These are phyloP conservation scores for Punica granatum DNA, from an alignment of 345 rosid genomes.

Conservation along the genomic window DNA sequence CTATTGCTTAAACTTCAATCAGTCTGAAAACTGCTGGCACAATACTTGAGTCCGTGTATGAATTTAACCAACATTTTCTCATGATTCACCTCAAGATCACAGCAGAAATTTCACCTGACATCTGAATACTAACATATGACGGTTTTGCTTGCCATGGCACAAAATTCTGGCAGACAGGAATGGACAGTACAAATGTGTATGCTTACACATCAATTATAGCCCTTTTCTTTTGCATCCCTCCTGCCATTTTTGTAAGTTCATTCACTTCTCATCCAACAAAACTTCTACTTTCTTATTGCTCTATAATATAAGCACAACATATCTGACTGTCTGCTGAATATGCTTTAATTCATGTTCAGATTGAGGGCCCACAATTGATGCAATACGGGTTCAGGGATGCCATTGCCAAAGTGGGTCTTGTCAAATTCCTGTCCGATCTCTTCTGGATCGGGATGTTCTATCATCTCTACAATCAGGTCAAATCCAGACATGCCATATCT, in stretches of 20 bases:
- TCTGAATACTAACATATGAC: not conserved
- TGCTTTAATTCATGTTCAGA: constrained; percentile 17
- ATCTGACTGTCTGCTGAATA: not conserved
- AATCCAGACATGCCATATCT: too few relatives aligned
- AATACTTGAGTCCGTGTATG: too few relatives aligned
- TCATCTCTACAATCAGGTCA: constrained; percentile 95
- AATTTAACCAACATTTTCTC: too few relatives aligned
- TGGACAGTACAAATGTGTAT: constrained; percentile 93
- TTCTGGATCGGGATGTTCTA: constrained; percentile 99
- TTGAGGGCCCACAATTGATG: constrained; percentile 83
- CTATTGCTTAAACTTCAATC: not conserved
- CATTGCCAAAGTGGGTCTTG: constrained; percentile 74
- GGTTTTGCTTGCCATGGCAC: not conserved
- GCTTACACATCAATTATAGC: constrained; percentile 95
- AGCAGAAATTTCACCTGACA: not conserved
- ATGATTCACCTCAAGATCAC: not conserved
- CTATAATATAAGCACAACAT: not conserved
- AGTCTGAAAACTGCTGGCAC: not conserved
- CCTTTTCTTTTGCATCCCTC: constrained; percentile 83
- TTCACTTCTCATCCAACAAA: not conserved
- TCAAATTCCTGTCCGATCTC: constrained; percentile 80
- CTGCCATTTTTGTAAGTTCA: constrained; percentile 70
- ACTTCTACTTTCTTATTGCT: not conserved
- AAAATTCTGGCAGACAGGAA: constrained; percentile 57
- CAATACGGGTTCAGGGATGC: constrained; percentile 71